Evolutionary conservation across 306 rosid species (phyloP), one percentile per base, ranked within the genome.

Genomic region (Herpetospermum pedunculosum): DNA sequence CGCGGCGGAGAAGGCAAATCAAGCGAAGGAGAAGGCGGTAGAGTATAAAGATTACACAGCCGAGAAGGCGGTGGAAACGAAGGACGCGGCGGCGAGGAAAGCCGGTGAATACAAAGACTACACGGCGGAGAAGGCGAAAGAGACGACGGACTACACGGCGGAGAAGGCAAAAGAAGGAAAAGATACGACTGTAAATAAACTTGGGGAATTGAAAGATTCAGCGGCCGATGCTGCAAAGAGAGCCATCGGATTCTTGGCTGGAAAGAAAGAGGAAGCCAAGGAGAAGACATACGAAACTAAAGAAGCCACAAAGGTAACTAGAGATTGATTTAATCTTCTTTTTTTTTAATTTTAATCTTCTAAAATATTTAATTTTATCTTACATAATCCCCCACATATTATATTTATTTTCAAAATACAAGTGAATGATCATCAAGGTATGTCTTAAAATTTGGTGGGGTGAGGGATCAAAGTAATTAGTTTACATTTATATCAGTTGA

Each of bases 91-190:
- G 0, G 53, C 49, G 8, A 74, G 68, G 73, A 67, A 40, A 53
- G 53, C 77, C 0, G 59, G 11, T 6, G 73, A 71, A 25, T 29
- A 54, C 8, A 60, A 44, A 41, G 87, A 86, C 4, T 79, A 70
- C 15, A 63, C 91, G 0, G 84, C 73, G 9, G 88, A 87, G 86
- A 87, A 72, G 77, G 71, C 77, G 0, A 53, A 14, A 5, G 72
- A 70, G 50, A 19, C 72, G 15, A 26, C 34, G 2, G 87, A 86
- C 1, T 79, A 72, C 34, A 73, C 90, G 0, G 81, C 72, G 8
- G 88, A 87, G 88, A 88, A 84, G 59, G 82, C 84, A 0, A 83
- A 82, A 49, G 90, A 89, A 73, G 92, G 84, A 26, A 87, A 85
- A 49, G 93, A 89, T 3, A 75, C 74, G 0, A 81, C 88, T 0